phyloP scores from a whole-genome alignment of 352 stramenopile genomes.

The Globisporangium yorkense region DNA sequence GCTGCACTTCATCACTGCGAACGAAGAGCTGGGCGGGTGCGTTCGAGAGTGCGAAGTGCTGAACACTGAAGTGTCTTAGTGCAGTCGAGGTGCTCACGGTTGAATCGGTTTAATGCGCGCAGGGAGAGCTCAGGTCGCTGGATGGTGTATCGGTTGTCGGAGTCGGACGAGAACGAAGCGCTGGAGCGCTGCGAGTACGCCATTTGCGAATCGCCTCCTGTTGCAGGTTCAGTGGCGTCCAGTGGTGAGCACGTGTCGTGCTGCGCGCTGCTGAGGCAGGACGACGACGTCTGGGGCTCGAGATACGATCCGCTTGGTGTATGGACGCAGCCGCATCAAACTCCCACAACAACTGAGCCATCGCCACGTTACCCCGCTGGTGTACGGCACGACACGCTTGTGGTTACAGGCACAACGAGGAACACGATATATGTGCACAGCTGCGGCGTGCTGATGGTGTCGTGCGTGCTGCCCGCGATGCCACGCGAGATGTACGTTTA shows the following conservation, averaged over 20 bases:
- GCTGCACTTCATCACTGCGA: constrained; percentile 4
- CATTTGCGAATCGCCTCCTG: background rate
- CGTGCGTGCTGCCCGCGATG: constrained; percentile 32
- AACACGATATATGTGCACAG: constrained; percentile 41
- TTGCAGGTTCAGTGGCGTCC: too few relatives aligned
- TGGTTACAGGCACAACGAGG: constrained; percentile 36
- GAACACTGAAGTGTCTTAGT: background rate
- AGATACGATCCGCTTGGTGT: background rate
- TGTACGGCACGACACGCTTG: constrained; percentile 19
- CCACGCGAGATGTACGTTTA: constrained; percentile 41
- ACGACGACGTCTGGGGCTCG: background rate
- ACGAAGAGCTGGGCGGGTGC: background rate
- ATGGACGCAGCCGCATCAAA: background rate
- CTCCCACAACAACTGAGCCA: background rate
- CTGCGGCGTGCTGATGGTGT: constrained; percentile 36
- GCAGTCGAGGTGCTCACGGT: background rate
- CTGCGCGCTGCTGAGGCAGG: constrained; percentile 3
- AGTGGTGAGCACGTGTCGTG: constrained; percentile 10
- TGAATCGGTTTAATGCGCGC: background rate
- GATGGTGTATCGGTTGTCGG: constrained; percentile 2
- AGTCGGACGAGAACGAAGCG: background rate
- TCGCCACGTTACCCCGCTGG: constrained; percentile 1
- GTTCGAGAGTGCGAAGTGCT: background rate
- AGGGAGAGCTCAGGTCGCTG: background rate
- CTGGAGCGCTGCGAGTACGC: constrained; percentile 8